Evolutionary conservation across 2,329 filamentous ascomycete genomes (phyloP).

Genomic region (Onygenales sp.): DNA sequence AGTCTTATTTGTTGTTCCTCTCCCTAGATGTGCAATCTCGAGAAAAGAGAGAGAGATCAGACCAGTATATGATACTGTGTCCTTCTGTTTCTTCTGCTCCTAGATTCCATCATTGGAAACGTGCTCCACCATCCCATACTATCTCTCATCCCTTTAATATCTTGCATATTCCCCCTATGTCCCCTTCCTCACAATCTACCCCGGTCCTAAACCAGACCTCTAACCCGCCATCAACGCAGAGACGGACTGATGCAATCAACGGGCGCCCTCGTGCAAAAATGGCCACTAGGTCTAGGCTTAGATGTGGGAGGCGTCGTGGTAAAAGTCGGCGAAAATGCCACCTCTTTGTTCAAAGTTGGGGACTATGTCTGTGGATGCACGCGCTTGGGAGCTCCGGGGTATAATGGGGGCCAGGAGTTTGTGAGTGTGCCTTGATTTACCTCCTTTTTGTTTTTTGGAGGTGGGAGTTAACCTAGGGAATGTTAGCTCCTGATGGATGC

Average conservation of each 20-base stretch:
- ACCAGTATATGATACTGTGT: too few species aligned
- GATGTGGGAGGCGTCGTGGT: constrained; percentile 21
- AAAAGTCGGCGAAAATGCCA: constrained; percentile 20
- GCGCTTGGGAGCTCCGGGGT: constrained; percentile 17
- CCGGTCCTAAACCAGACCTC: not conserved
- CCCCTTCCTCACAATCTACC: too few species aligned
- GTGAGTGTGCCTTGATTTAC: constrained; percentile 3
- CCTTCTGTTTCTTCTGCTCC: too few species aligned
- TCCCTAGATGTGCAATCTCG: too few species aligned
- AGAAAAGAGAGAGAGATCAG: too few species aligned
- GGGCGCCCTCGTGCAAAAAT: constrained; percentile 20
- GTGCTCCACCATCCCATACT: too few species aligned
- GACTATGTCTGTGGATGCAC: constrained; percentile 24
- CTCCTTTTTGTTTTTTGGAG: not conserved
- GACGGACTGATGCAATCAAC: constrained; percentile 18
- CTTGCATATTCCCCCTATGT: too few species aligned
- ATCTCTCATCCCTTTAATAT: too few species aligned
- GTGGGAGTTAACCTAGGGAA: not conserved
- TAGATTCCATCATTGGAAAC: too few species aligned
- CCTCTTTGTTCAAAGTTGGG: constrained; percentile 19
- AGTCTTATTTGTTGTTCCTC: not conserved
- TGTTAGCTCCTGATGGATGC: constrained; percentile 23
- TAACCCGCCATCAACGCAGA: constrained; percentile 5
- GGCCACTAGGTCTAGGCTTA: constrained; percentile 22
- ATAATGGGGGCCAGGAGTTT: constrained; percentile 20